These are phyloP conservation scores for Oryza brachyantha DNA, from an alignment of 176 grass and related monocot genomes.

Conservation along the genomic window DNA sequence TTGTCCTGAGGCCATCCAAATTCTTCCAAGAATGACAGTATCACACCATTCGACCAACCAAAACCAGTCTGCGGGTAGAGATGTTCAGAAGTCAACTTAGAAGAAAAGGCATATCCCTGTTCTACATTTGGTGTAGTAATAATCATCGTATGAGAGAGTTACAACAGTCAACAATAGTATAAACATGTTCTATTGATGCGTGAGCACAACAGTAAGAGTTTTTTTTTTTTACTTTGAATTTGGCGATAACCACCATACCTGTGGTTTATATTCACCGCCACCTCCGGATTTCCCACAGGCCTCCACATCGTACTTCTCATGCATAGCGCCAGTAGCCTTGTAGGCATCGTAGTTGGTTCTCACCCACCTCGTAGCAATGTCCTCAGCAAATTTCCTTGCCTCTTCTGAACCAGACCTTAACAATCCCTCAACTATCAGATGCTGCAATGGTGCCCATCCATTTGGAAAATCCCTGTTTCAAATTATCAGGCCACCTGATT, in stretches of 20 bases:
- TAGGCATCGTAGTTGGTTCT: conserved; percentile 82
- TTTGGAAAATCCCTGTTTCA: conserved; percentile 84
- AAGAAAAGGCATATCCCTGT: neutral
- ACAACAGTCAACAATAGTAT: neutral
- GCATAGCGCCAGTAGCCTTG: conserved; percentile 62
- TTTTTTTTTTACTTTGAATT: conserved; percentile 2
- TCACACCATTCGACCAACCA: conserved; percentile 96
- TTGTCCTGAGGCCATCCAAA: conserved; percentile 81
- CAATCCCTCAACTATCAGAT: conserved; percentile 80
- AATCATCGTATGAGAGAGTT: neutral
- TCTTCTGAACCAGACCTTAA: conserved; percentile 48
- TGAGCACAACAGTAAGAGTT: neutral
- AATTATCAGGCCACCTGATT: neutral
- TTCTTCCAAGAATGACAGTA: conserved; percentile 82
- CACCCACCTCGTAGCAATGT: conserved; percentile 82
- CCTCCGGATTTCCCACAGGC: conserved; percentile 70
- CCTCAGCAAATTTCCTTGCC: conserved; percentile 58
- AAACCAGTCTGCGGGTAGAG: conserved; percentile 74
- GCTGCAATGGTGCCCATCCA: conserved; percentile 89
- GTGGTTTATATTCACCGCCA: conserved; percentile 80
- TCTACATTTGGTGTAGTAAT: neutral
- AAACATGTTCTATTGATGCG: neutral
- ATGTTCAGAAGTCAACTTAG: neutral
- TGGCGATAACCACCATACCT: conserved; percentile 44
- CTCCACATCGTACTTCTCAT: conserved; percentile 84